Base-by-base conservation (phyloP, 1,284 basidiomycete species). In the Vanrija humicola region DNA sequence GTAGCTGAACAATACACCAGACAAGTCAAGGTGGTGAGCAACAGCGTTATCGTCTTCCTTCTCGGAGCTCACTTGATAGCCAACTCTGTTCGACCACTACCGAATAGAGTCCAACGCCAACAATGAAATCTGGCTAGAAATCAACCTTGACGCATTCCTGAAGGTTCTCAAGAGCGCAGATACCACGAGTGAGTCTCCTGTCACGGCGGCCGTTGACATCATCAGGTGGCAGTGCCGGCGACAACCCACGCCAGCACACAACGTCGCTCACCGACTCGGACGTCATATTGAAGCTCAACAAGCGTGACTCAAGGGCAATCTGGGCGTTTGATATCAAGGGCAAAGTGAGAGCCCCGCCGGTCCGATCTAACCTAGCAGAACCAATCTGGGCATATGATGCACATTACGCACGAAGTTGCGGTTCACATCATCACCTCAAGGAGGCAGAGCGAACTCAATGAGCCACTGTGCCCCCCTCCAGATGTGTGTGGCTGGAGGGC, bases 391-490 rank as follows among this genome's bases (percentile, higher is more conserved):
- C 64, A 69, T 45, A 49, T 54, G 0, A 64, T 77, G 53, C 55
- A 62, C 4, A 75, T 78, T 53, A 66, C 65, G 2, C 79, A 79
- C 58, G 76, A 78, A 51, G 65, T 79, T 28, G 68, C 70, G 19
- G 72, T 79, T 34, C 68, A 88, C 49, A 84, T 96, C 6, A 79
- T 92, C 77, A 84, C 84, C 47, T 84, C 86, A 0, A 77, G 79
- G 0, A 87, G 93, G 55, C 84, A 89, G 15, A 83, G 82, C 18
- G 83, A 82, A 57, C 79, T 95, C 52, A 81, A 79, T 18, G 90
- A 95, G 70, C 92, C 91, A 0, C 72, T 89, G 63, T 94, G 90
- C 73, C 91, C 92, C 1, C 86, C 89, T 43, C 89, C 91, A 7
- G 88, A 95, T 67, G 92, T 92, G 64, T 55, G 83, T 71, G 61